phyloP scores from a whole-genome alignment of 305 asterid species.

The Solanum hybrid region DNA sequence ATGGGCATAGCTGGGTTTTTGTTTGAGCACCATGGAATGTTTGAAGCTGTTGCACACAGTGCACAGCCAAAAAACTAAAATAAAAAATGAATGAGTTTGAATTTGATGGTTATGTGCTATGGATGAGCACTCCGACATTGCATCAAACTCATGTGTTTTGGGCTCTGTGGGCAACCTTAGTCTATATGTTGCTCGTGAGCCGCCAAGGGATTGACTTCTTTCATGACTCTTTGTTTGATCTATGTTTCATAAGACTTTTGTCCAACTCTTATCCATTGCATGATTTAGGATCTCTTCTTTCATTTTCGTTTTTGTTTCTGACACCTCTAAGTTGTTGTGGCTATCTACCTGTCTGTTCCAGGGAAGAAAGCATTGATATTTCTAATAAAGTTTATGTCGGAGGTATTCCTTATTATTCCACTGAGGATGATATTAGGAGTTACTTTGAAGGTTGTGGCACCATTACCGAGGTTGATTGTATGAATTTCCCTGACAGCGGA shows the following conservation, averaged over 20 bases:
- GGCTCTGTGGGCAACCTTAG: no score
- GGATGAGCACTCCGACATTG: not conserved
- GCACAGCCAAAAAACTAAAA: not conserved
- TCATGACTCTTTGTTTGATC: not conserved
- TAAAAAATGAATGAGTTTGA: not conserved
- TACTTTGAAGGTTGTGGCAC: slow-evolving; percentile 91
- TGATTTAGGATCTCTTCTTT: not conserved
- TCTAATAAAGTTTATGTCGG: slow-evolving; percentile 75
- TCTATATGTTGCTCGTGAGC: no score
- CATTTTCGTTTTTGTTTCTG: slow-evolving; percentile 1
- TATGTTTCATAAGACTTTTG: not conserved
- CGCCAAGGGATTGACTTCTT: not conserved
- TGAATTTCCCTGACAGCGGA: slow-evolving; percentile 82
- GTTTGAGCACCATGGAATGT: not conserved
- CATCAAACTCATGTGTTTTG: not conserved
- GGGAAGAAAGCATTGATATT: slow-evolving; percentile 33
- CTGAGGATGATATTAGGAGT: slow-evolving; percentile 91
- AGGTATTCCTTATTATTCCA: slow-evolving; percentile 93
- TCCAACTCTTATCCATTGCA: not conserved
- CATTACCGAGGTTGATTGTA: slow-evolving; percentile 69
- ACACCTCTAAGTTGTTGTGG: not conserved
- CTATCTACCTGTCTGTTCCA: slow-evolving; percentile 12
- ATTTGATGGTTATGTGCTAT: not conserved
- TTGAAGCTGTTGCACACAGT: not conserved
- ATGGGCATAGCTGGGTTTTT: not conserved